Evolutionary conservation across 2,329 filamentous ascomycete species (phyloP).

Genomic region (Penicillium sp.): DNA sequence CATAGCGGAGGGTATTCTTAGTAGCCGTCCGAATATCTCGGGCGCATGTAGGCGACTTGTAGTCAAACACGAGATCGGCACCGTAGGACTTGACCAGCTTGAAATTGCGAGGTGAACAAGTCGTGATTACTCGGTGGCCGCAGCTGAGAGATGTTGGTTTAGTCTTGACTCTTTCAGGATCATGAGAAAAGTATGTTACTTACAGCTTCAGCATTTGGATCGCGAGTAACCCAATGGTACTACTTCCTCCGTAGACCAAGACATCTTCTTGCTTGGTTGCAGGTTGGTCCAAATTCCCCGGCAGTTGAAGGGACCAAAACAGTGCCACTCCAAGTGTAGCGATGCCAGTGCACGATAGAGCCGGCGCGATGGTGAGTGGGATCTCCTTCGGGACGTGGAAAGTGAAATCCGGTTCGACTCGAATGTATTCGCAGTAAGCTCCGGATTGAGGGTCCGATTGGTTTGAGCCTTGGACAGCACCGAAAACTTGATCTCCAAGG

Average conservation of each 20-base stretch:
- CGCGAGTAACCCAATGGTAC: conserved; percentile 19
- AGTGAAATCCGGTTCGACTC: conserved; percentile 11
- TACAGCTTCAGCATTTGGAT: conserved; percentile 24
- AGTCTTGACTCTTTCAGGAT: neutral
- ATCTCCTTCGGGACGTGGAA: conserved; percentile 16
- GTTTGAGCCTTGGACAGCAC: conserved; percentile 33
- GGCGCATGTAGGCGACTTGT: conserved; percentile 29
- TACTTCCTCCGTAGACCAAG: conserved; percentile 20
- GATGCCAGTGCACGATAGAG: conserved; percentile 19
- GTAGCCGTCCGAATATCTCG: conserved; percentile 30
- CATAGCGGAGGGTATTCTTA: conserved; percentile 29
- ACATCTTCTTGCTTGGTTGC: conserved; percentile 11
- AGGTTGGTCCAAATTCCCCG: conserved; percentile 12
- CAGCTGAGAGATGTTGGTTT: conserved; percentile 4
- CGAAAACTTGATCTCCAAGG: conserved; percentile 36
- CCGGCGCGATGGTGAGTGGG: conserved; percentile 6
- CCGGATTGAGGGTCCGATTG: conserved; percentile 15
- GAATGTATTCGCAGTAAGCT: conserved; percentile 21
- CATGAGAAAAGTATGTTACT: neutral
- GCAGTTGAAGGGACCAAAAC: conserved; percentile 22
- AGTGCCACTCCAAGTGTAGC: conserved; percentile 22
- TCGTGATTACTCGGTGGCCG: conserved; percentile 33
- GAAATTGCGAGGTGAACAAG: conserved; percentile 33
- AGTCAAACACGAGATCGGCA: conserved; percentile 36
- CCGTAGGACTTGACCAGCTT: conserved; percentile 33